Base-by-base conservation (phyloP, 225 moss, liverwort and hornwort species). In the Physcomitrellopsis africana region DNA sequence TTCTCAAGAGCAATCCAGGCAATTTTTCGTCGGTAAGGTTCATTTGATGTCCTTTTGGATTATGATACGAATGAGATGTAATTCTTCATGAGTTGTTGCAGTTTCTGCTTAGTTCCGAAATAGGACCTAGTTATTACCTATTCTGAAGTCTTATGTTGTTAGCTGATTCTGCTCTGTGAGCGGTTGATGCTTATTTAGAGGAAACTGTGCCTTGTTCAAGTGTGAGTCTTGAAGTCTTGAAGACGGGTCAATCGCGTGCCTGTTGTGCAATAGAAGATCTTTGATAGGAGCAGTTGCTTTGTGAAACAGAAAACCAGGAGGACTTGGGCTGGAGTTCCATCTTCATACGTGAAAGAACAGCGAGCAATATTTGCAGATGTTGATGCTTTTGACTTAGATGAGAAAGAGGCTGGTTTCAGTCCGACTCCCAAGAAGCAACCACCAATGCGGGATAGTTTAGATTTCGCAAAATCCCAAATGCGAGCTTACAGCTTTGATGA, bases 301-400 rank as follows among this genome's bases (percentile, higher is more conserved):
- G 26, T 80, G 56, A 69, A 90, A 79, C 83, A 87, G 79, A 85
- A 72, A 53, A 44, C 44, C 51, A 87, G 91, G 76, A 89, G 81
- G 78, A 90, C 89, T 71, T 86, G 81, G 82, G 77, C 84, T 62
- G 85, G 88, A 63, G 89, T 93, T 63, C 90, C 95, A 20, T 63
- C 72, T 66, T 87, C 92, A 59, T 95, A 86, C 79, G 88, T 99
- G 63, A 81, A 89, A 70, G 91, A 95, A 54, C 93, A 99, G 77
- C 86, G 77, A 47, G 93, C 88, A 23, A 81, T 93, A 64, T 99
- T 99, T 81, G 92, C 92, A 18, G 95, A 90, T 60, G 86, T 99
- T 54, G 99, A 99, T 84, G 87, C 99, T 54, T 99, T 93, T 81
- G 82, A 93, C 62, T 80, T 99, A 76, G 93, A 92, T 71, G 90